phyloP scores from a whole-genome alignment of 805 yeast genomes.

The Cyberlindnera americana region DNA sequence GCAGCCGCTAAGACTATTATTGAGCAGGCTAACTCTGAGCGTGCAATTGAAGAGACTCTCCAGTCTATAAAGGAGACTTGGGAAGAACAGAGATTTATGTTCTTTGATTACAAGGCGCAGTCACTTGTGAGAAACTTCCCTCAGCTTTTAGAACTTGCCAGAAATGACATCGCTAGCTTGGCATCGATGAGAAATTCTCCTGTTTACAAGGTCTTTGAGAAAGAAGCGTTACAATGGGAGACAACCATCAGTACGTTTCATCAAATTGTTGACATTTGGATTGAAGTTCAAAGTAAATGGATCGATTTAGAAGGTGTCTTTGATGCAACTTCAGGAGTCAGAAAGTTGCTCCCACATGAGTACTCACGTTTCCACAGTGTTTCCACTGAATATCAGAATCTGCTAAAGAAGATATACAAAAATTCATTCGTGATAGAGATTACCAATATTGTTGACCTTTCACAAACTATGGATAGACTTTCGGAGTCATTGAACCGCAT shows the following conservation, averaged over 20 bases:
- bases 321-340: constrained; percentile 54
- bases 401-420: constrained; percentile 48
- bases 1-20: constrained; percentile 44
- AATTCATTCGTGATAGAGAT: constrained; percentile 54
- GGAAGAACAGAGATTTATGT: constrained; percentile 48
- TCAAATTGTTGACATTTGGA: constrained; percentile 62
- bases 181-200: constrained; percentile 69
- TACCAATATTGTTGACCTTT: constrained; percentile 46
- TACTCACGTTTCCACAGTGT: constrained; percentile 59
- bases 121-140: constrained; percentile 70
- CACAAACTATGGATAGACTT: constrained; percentile 43
- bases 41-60: constrained; percentile 57
- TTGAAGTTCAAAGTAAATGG: constrained; percentile 88
- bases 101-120: constrained; percentile 49
- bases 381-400: constrained; percentile 54
- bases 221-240: constrained; percentile 53
- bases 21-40: constrained; percentile 69
- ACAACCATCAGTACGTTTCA: constrained; percentile 48
- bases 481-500: constrained; percentile 55
- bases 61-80: constrained; percentile 50
- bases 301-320: constrained; percentile 80
- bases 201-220: constrained; percentile 56
- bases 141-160: constrained; percentile 49
- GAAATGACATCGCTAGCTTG: constrained; percentile 59
- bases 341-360: constrained; percentile 65